These are phyloP conservation scores for Skeletonema marinoi DNA, from an alignment of 108 stramenopile species.

Conservation along the genomic window DNA sequence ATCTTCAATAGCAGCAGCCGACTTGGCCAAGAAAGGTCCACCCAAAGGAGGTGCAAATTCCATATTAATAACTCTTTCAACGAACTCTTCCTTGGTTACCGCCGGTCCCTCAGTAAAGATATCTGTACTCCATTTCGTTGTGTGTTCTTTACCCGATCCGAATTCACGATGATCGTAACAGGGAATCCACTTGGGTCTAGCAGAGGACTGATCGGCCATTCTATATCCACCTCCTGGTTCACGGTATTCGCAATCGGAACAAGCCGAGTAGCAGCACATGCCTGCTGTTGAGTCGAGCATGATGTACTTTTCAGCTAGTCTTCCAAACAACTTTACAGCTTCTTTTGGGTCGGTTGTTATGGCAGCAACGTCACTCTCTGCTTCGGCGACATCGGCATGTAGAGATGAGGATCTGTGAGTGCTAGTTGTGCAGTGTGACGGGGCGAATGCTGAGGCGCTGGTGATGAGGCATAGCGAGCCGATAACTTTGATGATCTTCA, in stretches of 20 bases:
- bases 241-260: conserved; percentile 61
- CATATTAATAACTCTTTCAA: conserved; percentile 50
- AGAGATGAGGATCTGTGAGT: neutral
- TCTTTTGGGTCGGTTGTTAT: conserved; percentile 71
- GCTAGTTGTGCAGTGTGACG: neutral
- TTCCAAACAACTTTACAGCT: conserved; percentile 80
- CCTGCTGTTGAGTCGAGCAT: conserved; percentile 79
- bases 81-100: conserved; percentile 72
- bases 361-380: conserved; percentile 5
- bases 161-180: conserved; percentile 68
- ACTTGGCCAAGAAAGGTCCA: conserved; percentile 69
- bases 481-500: conserved; percentile 4
- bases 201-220: conserved; percentile 82
- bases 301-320: conserved; percentile 88
- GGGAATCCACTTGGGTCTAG: conserved; percentile 87
- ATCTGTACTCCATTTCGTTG: conserved; percentile 68
- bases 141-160: conserved; percentile 73
- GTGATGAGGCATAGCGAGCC: conserved; percentile 1
- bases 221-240: conserved; percentile 82
- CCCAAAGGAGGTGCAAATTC: conserved; percentile 73
- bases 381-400: conserved; percentile 25
- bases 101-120: conserved; percentile 66
- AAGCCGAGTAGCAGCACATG: conserved; percentile 85
- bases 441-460: neutral
- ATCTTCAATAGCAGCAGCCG: conserved; percentile 65